A percentile compares a stretch with the other conserved stretches of the same genome.
phyloP scores from a whole-genome alignment of 2,329 filamentous ascomycete species.

The Exophiala oligosperma region DNA sequence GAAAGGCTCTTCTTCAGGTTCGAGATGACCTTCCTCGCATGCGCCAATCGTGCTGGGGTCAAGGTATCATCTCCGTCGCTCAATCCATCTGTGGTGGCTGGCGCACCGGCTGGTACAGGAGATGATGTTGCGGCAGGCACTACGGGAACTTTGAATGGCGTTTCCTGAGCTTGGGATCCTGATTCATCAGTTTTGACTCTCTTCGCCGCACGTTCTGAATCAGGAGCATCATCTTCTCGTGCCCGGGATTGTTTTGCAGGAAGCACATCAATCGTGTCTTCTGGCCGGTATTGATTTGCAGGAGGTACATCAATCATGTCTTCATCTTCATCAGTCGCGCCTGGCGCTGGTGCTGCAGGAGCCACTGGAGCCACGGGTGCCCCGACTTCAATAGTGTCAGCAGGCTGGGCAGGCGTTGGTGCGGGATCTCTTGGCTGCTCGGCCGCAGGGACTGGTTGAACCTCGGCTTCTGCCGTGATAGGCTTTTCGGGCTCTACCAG shows the following conservation, averaged over 20 bases:
- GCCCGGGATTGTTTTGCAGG: conserved; percentile 67
- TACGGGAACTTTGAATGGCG: conserved; percentile 47
- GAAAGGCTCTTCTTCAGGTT: conserved; percentile 79
- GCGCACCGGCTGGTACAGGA: conserved; percentile 16
- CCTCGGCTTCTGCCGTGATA: background rate
- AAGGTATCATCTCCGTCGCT: conserved; percentile 26
- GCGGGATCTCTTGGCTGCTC: conserved; percentile 27
- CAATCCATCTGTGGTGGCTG: conserved; percentile 33
- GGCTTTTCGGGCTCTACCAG: background rate
- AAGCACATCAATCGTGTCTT: conserved; percentile 53
- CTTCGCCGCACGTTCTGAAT: conserved; percentile 71
- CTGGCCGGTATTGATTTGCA: conserved; percentile 68
- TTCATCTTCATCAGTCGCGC: conserved; percentile 39
- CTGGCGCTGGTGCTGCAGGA: no score
- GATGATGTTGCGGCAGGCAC: conserved; percentile 38
- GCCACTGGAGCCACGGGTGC: conserved; percentile 12
- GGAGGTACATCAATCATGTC: conserved; percentile 57
- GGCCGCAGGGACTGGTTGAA: background rate
- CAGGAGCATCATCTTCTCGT: conserved; percentile 68
- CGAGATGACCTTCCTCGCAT: conserved; percentile 31
- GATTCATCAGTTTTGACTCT: conserved; percentile 69
- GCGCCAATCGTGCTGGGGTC: conserved; percentile 24
- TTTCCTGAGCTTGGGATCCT: conserved; percentile 38
- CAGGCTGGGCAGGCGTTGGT: conserved; percentile 21
- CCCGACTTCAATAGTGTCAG: conserved; percentile 10